phyloP scores from a whole-genome alignment of 768 basidiomycete species.

The Lactarius hengduanensis region DNA sequence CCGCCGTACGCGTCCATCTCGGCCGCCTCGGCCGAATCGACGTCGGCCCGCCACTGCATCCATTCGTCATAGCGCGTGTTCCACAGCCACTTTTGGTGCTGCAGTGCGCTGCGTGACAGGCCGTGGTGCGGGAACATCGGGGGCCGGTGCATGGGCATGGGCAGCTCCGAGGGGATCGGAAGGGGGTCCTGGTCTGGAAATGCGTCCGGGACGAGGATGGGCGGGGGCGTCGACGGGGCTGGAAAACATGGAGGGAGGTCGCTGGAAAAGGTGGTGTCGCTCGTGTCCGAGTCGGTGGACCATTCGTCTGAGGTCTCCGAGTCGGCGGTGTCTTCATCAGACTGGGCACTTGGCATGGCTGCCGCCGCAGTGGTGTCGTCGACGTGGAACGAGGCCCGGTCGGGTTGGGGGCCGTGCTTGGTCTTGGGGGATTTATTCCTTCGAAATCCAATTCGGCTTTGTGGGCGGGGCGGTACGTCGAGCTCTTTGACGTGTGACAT shows the following conservation, averaged over 20 bases:
- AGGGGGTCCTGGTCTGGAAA: conserved; percentile 14
- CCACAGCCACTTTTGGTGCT: conserved; percentile 65
- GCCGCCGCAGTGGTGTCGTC: neutral
- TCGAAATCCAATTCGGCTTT: conserved; percentile 28
- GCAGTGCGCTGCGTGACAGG: conserved; percentile 58
- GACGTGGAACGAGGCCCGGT: neutral
- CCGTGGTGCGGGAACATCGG: conserved; percentile 47
- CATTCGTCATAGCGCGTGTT: conserved; percentile 52
- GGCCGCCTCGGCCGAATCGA: conserved; percentile 23
- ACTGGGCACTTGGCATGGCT: neutral
- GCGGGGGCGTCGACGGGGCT: conserved; percentile 4
- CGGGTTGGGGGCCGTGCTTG: conserved; percentile 1
- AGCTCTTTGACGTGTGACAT: conserved; percentile 21
- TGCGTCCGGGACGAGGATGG: conserved; percentile 22
- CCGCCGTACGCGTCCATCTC: conserved; percentile 30
- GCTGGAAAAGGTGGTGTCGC: conserved; percentile 16
- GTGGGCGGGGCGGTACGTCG: conserved; percentile 27
- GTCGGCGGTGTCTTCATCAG: conserved; percentile 24
- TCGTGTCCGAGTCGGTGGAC: conserved; percentile 28
- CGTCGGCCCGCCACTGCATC: conserved; percentile 38
- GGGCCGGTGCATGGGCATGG: neutral
- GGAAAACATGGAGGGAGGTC: conserved; percentile 16
- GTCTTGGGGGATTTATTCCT: neutral
- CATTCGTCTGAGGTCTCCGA: conserved; percentile 29
- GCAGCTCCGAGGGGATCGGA: conserved; percentile 1